phyloP scores from a whole-genome alignment of 2,329 filamentous ascomycete species.

The Paraphaeosphaeria sporulosa region DNA sequence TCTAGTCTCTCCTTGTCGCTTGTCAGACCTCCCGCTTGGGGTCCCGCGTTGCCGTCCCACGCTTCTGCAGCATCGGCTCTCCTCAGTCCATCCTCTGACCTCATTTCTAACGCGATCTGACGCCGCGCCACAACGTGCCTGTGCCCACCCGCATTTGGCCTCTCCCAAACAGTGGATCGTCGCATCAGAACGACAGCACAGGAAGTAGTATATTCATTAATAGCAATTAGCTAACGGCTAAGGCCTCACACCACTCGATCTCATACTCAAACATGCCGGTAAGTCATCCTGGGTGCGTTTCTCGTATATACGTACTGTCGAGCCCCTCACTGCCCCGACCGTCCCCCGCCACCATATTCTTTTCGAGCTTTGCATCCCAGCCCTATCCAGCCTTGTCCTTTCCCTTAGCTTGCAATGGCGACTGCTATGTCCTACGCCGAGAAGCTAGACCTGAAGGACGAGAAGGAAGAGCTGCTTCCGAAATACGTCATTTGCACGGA shows the following conservation, averaged over 20 bases:
- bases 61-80: slow-evolving; percentile 30
- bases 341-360: slow-evolving; percentile 12
- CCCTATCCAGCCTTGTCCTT: background rate
- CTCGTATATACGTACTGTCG: slow-evolving; percentile 12
- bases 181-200: slow-evolving; percentile 3
- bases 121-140: slow-evolving; percentile 16
- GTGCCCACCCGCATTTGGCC: slow-evolving; percentile 10
- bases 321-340: slow-evolving; percentile 12
- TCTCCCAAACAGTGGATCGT: slow-evolving; percentile 18
- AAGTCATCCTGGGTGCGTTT: slow-evolving; percentile 23
- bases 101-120: slow-evolving; percentile 22
- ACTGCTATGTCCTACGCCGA: slow-evolving; percentile 15
- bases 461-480: slow-evolving; percentile 22
- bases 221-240: slow-evolving; percentile 20
- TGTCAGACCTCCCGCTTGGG: slow-evolving; percentile 13
- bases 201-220: slow-evolving; percentile 2
- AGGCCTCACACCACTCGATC: slow-evolving; percentile 12
- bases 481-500: slow-evolving; percentile 19
- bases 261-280: slow-evolving; percentile 37
- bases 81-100: slow-evolving; percentile 27
- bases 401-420: slow-evolving; percentile 21
- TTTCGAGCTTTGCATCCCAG: slow-evolving; percentile 3
- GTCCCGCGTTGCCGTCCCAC: slow-evolving; percentile 20
- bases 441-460: slow-evolving; percentile 22
- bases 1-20: background rate